phyloP scores from a whole-genome alignment of 176 grass and related monocot species.

The Zizania latifolia region DNA sequence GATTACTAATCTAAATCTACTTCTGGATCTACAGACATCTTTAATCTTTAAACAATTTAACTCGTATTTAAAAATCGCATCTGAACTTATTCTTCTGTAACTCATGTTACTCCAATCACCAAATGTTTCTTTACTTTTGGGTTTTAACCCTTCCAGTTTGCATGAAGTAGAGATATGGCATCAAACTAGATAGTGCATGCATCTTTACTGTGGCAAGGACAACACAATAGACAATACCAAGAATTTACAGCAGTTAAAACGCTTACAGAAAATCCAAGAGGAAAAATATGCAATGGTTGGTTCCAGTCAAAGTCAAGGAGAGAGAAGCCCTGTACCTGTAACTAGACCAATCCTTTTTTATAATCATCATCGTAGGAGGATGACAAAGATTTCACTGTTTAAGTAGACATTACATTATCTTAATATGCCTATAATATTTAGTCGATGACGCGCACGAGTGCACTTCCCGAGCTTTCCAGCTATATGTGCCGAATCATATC shows the following conservation, averaged over 20 bases:
- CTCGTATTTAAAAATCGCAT: conserved; percentile 25
- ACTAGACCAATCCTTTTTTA: conserved; percentile 46
- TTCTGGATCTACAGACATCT: conserved; percentile 7
- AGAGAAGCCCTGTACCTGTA: conserved; percentile 19
- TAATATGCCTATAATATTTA: conserved; percentile 48
- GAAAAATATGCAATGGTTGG: too few relatives aligned
- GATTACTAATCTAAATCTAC: not conserved
- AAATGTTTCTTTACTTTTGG: conserved; percentile 25
- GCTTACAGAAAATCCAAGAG: conserved; percentile 17
- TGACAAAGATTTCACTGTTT: conserved; percentile 86
- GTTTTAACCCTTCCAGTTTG: not conserved
- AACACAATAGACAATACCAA: conserved; percentile 5
- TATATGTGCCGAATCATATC: conserved; percentile 67
- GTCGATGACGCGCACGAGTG: conserved; percentile 78
- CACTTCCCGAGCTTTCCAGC: conserved; percentile 88
- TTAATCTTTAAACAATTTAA: conserved; percentile 11
- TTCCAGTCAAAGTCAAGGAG: conserved; percentile 73
- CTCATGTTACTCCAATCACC: conserved; percentile 9
- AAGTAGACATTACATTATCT: conserved; percentile 42
- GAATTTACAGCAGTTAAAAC: conserved; percentile 30
- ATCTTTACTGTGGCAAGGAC: not conserved
- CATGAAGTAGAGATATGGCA: conserved; percentile 21
- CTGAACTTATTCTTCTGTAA: conserved; percentile 14
- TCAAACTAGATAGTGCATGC: conserved; percentile 11
- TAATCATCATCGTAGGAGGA: conserved; percentile 56